Evolutionary conservation across 2,329 filamentous ascomycete species (phyloP).

Genomic region (Colletotrichum orbiculare): DNA sequence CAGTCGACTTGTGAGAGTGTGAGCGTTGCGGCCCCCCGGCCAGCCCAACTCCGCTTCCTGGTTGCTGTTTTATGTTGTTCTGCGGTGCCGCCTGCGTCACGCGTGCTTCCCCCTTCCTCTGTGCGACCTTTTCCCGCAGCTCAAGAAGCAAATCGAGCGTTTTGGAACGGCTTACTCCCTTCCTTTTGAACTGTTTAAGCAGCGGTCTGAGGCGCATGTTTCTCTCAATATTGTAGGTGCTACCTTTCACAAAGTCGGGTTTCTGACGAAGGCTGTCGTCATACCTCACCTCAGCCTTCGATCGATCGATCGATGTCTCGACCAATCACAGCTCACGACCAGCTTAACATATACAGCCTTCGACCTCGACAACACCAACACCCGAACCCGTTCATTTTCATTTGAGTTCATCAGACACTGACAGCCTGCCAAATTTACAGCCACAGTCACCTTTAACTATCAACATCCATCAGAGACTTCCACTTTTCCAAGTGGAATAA

Average conservation of each 20-base stretch:
- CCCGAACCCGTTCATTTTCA: neutral
- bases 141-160: neutral
- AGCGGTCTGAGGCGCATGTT: neutral
- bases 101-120: neutral
- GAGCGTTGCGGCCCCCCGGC: too few species aligned
- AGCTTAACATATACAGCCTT: slow-evolving; percentile 18
- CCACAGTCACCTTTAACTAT: neutral
- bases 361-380: slow-evolving; percentile 15
- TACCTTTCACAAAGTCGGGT: slow-evolving; percentile 12
- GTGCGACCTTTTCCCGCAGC: neutral
- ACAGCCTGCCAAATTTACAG: neutral
- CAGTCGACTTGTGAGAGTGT: too few species aligned
- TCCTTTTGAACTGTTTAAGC: neutral
- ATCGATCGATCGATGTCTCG: slow-evolving; percentile 47
- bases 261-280: slow-evolving; percentile 25
- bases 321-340: slow-evolving; percentile 41
- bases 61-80: too few species aligned
- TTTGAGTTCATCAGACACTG: neutral
- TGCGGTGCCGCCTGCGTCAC: too few species aligned
- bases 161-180: neutral
- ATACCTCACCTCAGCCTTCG: slow-evolving; percentile 35
- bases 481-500: neutral
- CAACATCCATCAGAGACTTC: neutral
- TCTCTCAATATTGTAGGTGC: slow-evolving; percentile 15
- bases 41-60: too few species aligned